Evolutionary conservation across 345 rosid species (phyloP), one percentile per base, ranked within the genome.

Genomic region (Melaleuca alternifolia): DNA sequence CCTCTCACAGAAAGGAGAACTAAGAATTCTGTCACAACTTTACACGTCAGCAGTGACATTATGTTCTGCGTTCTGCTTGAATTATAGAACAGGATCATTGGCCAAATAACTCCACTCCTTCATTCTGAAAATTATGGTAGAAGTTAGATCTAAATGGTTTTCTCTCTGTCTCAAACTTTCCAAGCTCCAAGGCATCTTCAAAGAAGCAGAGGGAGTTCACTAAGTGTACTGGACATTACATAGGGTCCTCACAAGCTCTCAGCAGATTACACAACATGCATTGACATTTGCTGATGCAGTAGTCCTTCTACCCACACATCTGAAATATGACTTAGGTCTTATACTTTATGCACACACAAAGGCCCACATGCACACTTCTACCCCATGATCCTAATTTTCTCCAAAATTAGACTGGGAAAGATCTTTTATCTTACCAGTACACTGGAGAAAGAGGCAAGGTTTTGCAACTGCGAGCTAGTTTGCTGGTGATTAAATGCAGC

Each of bases 391-490:
- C 83, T 59, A 62, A 26, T 44, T 50, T 26, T 46, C 52, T 62
- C 44, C 83, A 16, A 23, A 24, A 24, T 52, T 51, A 51, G 61
- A 83, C 56, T 50, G 86, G 6, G 83, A 51, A 51, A 28, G 61
- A 52, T 11, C 28, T 28, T 53, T 84, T 51, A 33, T 76, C 30
- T 91, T 94, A 97, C 99, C 99, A 93, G 94, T 87, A 94, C 94
- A 90, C 89, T 93, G 71, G 99, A 89, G 89, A 96, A 95, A 85
- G 89, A 90, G 87, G 91, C 88, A 30, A 93, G 95, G 89, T 92
- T 93, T 91, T 93, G 99, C 89, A 94, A 86, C 88, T 94, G 98
- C 18, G 94, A 90, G 92, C 91, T 92, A 89, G 98, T 88, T 87
- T 92, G 95, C 26, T 89, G 84, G 28, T 94, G 92, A 85, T 88